phyloP scores from a whole-genome alignment of 352 stramenopile species.

The Pythium guiyangense region DNA sequence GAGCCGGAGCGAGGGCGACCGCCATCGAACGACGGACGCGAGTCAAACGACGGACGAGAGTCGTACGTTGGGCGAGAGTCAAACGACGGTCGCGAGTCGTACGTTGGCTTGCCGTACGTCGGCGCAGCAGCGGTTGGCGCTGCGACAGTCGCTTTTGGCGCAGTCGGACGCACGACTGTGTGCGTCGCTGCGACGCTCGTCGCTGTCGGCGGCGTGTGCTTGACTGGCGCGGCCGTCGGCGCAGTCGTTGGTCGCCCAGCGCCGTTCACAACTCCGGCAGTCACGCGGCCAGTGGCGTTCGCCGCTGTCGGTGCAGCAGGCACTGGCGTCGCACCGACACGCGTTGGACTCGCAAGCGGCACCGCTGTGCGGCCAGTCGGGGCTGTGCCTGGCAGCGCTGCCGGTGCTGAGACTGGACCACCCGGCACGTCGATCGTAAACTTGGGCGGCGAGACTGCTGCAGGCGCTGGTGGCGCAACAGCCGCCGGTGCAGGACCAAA shows the following conservation, averaged over 20 bases:
- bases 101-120: constrained; percentile 1
- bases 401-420: constrained; percentile 43
- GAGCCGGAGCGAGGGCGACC: constrained; percentile 59
- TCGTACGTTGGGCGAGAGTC: constrained; percentile 14
- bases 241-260: background rate
- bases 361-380: constrained; percentile 3
- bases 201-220: background rate
- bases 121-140: constrained; percentile 4
- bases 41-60: constrained; percentile 16
- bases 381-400: constrained; percentile 37
- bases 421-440: constrained; percentile 10
- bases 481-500: constrained; percentile 31
- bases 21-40: constrained; percentile 26
- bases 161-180: constrained; percentile 3
- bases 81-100: constrained; percentile 13
- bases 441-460: constrained; percentile 3
- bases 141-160: constrained; percentile 11
- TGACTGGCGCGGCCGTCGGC: constrained; percentile 1
- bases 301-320: background rate
- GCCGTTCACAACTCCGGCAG: constrained; percentile 8
- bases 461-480: background rate
- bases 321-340: background rate
- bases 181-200: background rate
- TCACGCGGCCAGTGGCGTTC: constrained; percentile 1
- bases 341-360: constrained; percentile 11